phyloP scores from a whole-genome alignment of 1,139 yeast genomes.

The Hyphopichia wangnamkhiaoensis region DNA sequence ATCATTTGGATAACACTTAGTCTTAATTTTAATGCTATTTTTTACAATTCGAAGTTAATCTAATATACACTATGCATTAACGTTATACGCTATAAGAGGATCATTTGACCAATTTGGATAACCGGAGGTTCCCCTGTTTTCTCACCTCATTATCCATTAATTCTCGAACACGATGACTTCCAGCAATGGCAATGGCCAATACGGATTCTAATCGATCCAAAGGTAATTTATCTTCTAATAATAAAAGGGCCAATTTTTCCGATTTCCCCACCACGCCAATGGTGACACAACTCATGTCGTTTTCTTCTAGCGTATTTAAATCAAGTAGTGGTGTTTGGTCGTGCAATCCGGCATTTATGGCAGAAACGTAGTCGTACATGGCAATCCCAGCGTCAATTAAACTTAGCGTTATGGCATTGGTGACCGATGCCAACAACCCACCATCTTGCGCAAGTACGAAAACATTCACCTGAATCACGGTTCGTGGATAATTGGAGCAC shows the following conservation, averaged over 20 bases:
- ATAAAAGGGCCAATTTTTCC: constrained; percentile 75
- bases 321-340: constrained; percentile 79
- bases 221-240: constrained; percentile 82
- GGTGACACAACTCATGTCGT: constrained; percentile 77
- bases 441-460: constrained; percentile 91
- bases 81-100: too few relatives aligned
- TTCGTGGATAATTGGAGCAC: constrained; percentile 76
- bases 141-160: constrained; percentile 86
- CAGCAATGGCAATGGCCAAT: constrained; percentile 86
- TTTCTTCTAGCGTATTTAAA: constrained; percentile 78
- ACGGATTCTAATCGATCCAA: constrained; percentile 76
- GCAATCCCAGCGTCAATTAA: constrained; percentile 94
- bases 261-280: constrained; percentile 82
- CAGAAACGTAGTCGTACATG: constrained; percentile 86
- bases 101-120: constrained; percentile 19
- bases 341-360: constrained; percentile 77
- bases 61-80: not conserved
- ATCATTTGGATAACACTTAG: too few relatives aligned
- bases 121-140: constrained; percentile 58
- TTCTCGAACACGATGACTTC: constrained; percentile 78
- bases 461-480: constrained; percentile 69
- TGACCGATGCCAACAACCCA: constrained; percentile 74
- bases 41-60: too few relatives aligned
- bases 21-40: too few relatives aligned
- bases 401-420: constrained; percentile 89